Evolutionary conservation across 192 early-diverging fungal species (phyloP).

Genomic region (Backusella mclennaniae): DNA sequence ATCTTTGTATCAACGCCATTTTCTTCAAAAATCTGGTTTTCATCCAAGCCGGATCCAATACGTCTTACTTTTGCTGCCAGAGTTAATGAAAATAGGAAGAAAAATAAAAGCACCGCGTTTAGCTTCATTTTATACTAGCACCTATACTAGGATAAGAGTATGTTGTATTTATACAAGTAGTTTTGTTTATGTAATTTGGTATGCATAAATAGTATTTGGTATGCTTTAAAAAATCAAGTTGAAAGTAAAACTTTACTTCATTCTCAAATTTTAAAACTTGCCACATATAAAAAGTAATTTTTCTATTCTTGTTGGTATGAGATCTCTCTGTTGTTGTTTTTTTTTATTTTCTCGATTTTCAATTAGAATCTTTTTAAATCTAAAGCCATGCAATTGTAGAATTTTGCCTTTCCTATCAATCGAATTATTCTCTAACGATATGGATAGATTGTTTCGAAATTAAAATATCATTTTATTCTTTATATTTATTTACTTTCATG

Average conservation of each 20-base stretch:
- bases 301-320: background rate
- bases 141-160: background rate
- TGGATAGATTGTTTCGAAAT: no score
- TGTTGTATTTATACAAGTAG: background rate
- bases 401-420: no score
- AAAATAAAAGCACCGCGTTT: background rate
- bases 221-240: slow-evolving; percentile 1
- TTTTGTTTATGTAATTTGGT: slow-evolving; percentile 3
- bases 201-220: background rate
- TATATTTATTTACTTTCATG: no score
- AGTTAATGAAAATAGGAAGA: background rate
- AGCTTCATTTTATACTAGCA: background rate
- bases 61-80: background rate
- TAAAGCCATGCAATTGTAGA: no score
- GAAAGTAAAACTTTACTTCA: background rate
- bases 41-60: background rate
- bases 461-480: no score
- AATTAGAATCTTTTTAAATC: no score
- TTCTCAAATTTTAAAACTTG: background rate
- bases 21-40: background rate
- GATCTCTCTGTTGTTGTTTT: background rate
- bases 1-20: background rate
- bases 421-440: no score
- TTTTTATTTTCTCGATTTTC: no score
- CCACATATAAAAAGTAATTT: background rate